Evolutionary conservation across 345 rosid genomes (phyloP), one percentile per base, ranked within the genome.

Genomic region (Murraya paniculata): DNA sequence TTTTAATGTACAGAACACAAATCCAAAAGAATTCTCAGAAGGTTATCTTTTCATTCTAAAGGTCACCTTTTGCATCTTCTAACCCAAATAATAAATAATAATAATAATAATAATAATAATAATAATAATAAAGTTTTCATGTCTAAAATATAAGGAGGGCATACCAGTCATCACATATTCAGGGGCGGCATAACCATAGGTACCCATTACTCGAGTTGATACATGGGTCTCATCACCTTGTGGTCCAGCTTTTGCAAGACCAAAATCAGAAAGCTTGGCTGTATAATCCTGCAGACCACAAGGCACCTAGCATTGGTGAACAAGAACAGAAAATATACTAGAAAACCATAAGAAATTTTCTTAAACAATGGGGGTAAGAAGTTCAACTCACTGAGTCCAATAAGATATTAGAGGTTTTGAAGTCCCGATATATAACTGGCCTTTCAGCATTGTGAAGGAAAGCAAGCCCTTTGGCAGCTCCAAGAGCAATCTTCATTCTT

Each of bases 171-270:
- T 95, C 41, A 93, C 97, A 73, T 96, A 96, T 82, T 92, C 98
- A 13, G 97, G 98, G 59, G 99, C 98, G 80, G 98, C 98, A 89
- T 95, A 95, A 79, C 99, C 97, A 83, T 93, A 93, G 45, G 97
- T 93, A 58, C 99, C 99, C 99, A 96, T 96, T 18, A 94, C 97
- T 75, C 98, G 88, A 84, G 99, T 94, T 65, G 97, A 96, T 56
- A 94, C 97, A 74, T 94, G 99, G 68, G 98, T 92, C 89, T 94
- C 95, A 66, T 96, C 99, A 45, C 98, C 99, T 78, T 90, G 98
- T 48, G 99, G 99, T 13, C 99, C 98, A 84, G 95, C 98, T 89
- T 96, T 96, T 70, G 99, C 97, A 77, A 96, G 97, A 70, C 99
- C 99, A 75, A 95, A 95, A 85, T 95, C 98, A 66, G 97, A 95